Evolutionary conservation across 2,329 filamentous ascomycete species (phyloP), one percentile per base, ranked within the genome.

Genomic region (Shiraia bambusicola): DNA sequence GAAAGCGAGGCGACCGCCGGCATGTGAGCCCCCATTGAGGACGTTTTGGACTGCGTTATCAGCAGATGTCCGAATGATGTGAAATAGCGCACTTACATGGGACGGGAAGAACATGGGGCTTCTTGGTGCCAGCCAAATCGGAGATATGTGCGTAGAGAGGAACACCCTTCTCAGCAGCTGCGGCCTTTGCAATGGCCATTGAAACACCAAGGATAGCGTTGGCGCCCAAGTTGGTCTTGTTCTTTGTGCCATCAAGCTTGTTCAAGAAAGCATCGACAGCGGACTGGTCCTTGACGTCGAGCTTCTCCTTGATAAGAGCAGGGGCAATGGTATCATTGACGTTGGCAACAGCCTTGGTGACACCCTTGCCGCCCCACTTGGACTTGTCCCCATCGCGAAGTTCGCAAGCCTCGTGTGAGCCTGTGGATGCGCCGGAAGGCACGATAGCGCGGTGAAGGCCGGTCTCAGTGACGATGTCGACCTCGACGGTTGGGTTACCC

Each of bases 371-470:
- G 45, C 66, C 72, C 71, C 75, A 80, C 54, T 73, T 73, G 57
- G 69, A 63, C 65, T 76, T 74, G 67, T 78, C 73, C 34, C 71
- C 71, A 65, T 81, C 78, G 48, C 74, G 73, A 54, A 77, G 73
- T 63, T 77, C 75, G 65, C 73, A 76, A 37, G 74, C 75, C 62
- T 77, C 74, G 65, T 77, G 72, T 44, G 73, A 74, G 54, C 74
- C 69, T 66, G 91, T 96, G 64, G 92, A 96, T 67, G 92, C 92
- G 73, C 92, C 92, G 58, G 91, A 96, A 66, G 92, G 92, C 53
- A 97, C 92, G 71, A 96, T 96, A 72, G 92, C 91, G 70, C 92
- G 90, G 84, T 96, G 91, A 54, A 97, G 85, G 69, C 92, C 92
- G 65, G 87, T 94, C 79, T 95, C 89, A 63, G 91, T 96, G 76